These are phyloP conservation scores for Spiromastix sp. DNA, from an alignment of 2,329 filamentous ascomycete species.

Conservation along the genomic window DNA sequence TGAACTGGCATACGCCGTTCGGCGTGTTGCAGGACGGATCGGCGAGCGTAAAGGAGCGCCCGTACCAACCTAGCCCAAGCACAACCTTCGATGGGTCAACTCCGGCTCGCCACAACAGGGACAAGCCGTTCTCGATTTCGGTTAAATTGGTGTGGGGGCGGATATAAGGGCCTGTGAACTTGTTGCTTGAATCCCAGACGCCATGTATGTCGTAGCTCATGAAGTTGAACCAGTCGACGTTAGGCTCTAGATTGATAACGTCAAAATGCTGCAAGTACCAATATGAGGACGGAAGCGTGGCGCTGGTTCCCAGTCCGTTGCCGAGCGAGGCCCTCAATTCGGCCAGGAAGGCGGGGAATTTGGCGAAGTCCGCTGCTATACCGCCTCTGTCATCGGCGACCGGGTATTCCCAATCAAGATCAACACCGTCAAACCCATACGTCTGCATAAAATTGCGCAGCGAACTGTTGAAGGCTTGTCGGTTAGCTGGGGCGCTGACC, in stretches of 20 bases:
- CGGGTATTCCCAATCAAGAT: slow-evolving; percentile 38
- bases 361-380: slow-evolving; percentile 22
- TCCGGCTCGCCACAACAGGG: slow-evolving; percentile 19
- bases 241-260: slow-evolving; percentile 8
- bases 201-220: slow-evolving; percentile 23
- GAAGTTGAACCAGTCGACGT: slow-evolving; percentile 18
- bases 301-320: slow-evolving; percentile 2
- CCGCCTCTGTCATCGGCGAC: slow-evolving; percentile 30
- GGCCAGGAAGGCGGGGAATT: slow-evolving; percentile 19
- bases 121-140: slow-evolving; percentile 19
- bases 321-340: slow-evolving; percentile 10
- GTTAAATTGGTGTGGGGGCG: slow-evolving; percentile 23
- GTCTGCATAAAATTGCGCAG: slow-evolving; percentile 30
- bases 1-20: slow-evolving; percentile 24
- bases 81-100: slow-evolving; percentile 19
- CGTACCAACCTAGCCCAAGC: slow-evolving; percentile 22
- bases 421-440: slow-evolving; percentile 37
- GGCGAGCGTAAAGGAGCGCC: slow-evolving; percentile 15
- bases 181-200: slow-evolving; percentile 16
- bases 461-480: slow-evolving; percentile 26
- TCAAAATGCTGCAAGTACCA: slow-evolving; percentile 24
- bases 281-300: slow-evolving; percentile 15
- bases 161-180: slow-evolving; percentile 14
- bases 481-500: slow-evolving; percentile 10
- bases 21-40: slow-evolving; percentile 18